Evolutionary conservation across 2,329 filamentous ascomycete genomes (phyloP), one percentile per base, ranked within the genome.

Genomic region (Xylariaceae sp.): DNA sequence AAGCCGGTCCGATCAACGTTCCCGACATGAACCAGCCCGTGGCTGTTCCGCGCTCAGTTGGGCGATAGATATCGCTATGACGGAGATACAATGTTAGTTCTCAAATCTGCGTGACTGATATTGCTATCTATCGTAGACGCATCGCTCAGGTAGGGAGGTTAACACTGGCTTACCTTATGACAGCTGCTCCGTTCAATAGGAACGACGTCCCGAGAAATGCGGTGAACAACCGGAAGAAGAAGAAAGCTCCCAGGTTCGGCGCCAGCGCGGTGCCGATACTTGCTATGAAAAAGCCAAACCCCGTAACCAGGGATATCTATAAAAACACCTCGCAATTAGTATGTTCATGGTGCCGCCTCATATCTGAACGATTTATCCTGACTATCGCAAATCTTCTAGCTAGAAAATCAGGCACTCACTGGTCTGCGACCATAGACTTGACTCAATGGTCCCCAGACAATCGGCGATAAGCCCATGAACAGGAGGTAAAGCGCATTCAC

Each of bases 161-260:
- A n/a, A 21, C 41, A 18, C 12, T 12, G 1, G 54, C 60, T 53
- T 61, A 76, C 75, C 85, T 85, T 51, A 91, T 83, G 51, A 85
- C 85, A 2, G 84, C 81, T 12, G 82, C 81, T 0, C 88, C 88
- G 39, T 90, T 80, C 10, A 89, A 80, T 12, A 92, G 75, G 60
- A 92, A 89, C 0, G 84, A 81, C 0, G 87, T 90, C 13, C 87
- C 87, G 70, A 88, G 84, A 62, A 90, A 87, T 0, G 87, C 88
- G 0, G 86, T 88, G 26, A 89, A 73, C 44, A 88, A 81, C 6
- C 88, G 81, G 65, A 92, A 89, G 47, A 89, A 75, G 66, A 88
- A 89, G 68, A 89, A 92, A 0, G 81, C 73, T 1, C 79, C 79
- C 18, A 92, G 72, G 60, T 89, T 87, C 0, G 87, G 87, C 3